Evolutionary conservation across 2,329 filamentous ascomycete species (phyloP).

Genomic region (Botrytis fabae): DNA sequence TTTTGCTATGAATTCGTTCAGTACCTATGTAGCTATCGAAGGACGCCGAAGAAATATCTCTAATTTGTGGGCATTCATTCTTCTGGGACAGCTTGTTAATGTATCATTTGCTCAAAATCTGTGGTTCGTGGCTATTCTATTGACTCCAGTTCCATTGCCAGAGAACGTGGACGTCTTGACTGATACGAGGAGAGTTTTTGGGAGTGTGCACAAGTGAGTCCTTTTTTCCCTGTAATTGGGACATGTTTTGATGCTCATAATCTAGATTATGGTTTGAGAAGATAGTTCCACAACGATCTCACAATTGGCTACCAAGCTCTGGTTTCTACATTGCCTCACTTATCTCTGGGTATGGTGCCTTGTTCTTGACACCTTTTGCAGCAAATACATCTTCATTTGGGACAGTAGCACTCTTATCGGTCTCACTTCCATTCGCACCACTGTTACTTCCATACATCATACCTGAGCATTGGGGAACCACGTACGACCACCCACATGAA

Average conservation of each 20-base stretch:
- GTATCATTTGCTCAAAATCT: constrained; percentile 63
- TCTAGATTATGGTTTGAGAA: constrained; percentile 41
- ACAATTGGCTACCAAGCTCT: constrained; percentile 47
- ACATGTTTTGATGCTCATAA: constrained; percentile 27
- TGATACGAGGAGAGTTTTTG: constrained; percentile 6
- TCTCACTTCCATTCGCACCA: constrained; percentile 48
- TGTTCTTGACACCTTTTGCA: constrained; percentile 45
- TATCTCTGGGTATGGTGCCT: constrained; percentile 42
- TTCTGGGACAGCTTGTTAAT: constrained; percentile 59
- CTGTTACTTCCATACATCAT: constrained; percentile 50
- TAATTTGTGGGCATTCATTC: constrained; percentile 55
- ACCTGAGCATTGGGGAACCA: constrained; percentile 51
- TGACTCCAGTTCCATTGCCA: constrained; percentile 53
- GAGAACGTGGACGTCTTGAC: constrained; percentile 36
- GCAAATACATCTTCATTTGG: constrained; percentile 46
- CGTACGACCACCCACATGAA: constrained; percentile 44
- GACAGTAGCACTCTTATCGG: constrained; percentile 39
- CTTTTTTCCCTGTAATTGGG: background rate
- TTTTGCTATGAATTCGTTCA: constrained; percentile 55
- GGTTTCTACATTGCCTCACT: constrained; percentile 43
- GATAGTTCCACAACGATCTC: constrained; percentile 46
- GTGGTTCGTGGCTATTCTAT: constrained; percentile 59
- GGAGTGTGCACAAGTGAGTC: constrained; percentile 19
- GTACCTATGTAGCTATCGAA: constrained; percentile 58
- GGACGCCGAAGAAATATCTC: constrained; percentile 58